Base-by-base conservation (phyloP, 169 alveolate species). In the Plasmodium berghei region DNA sequence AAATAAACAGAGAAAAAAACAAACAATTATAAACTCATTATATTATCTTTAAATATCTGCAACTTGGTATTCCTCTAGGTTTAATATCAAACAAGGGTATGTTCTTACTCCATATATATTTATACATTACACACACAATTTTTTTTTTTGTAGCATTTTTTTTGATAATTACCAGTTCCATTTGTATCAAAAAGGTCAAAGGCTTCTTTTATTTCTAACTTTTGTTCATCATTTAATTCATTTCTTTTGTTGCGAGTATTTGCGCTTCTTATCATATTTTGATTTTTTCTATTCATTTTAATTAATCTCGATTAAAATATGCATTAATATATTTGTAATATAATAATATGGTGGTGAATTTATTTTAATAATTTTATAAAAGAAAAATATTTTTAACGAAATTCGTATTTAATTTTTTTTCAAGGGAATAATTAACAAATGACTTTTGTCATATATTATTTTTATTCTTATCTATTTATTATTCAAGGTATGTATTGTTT, bases 121-220 rank as follows among this genome's bases (percentile, higher is more conserved):
- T 34, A 34, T 34, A 34, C 5, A 5, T 34, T 34, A 34, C 75
- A 28, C 22, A 83, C 18, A 10, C 24, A 67, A 28, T 18, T 14
- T 46, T 34, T 5, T 48, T 46, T 48, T 18, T 46, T n/a, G 9
- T 49, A 52, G 14, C 14, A 40, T 49, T 62, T 45, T 14, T 18
- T 52, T 16, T 28, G 24, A 5, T 16, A 70, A 46, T 52, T 55
- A 93, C 99, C 99, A 40, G 99, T 95, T 74, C 98, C 98, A 87
- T 97, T 98, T 10, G 99, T 98, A 87, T 98, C 99, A 92, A 98
- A 98, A 58, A 98, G 92, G 89, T 98, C 99, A 91, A 98, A 98
- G 8, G 99, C 99, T 73, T 98, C 99, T 89, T 97, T 98, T 42
- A 98, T 97, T 91, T 98, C 99, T 69, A 97, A 94, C 72, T 96